A percentile compares a stretch with the other conserved stretches of the same genome.
Conservation (phyloP, 2,329 filamentous ascomycete genomes). For the Hortaea werneckii region DNA sequence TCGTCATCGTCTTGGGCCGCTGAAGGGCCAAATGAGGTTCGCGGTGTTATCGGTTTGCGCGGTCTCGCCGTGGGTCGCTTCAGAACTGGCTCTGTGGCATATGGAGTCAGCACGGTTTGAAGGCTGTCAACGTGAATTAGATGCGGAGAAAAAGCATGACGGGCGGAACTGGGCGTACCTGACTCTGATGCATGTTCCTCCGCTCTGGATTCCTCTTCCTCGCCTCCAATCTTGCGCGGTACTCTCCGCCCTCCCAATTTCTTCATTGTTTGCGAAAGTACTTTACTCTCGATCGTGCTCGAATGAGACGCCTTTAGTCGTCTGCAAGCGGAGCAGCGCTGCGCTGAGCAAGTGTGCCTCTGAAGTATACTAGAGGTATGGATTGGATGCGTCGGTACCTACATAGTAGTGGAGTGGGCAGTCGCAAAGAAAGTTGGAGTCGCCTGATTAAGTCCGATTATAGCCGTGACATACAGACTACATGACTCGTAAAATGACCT, state of each 20-base stretch:
- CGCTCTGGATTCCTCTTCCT: conserved; percentile 41
- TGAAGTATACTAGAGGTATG: too few relatives aligned
- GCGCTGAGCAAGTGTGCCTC: too few relatives aligned
- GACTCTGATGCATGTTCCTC: conserved; percentile 30
- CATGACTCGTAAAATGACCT: too few relatives aligned
- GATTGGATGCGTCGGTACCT: too few relatives aligned
- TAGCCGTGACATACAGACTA: too few relatives aligned
- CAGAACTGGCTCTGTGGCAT: conserved; percentile 37
- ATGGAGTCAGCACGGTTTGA: conserved; percentile 29
- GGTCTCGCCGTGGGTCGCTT: conserved; percentile 44
- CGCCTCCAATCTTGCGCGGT: conserved; percentile 65
- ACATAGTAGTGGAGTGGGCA: too few relatives aligned
- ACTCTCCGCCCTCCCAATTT: conserved; percentile 52
- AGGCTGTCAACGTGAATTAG: conserved; percentile 5
- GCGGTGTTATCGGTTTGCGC: conserved; percentile 63
- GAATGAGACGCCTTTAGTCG: too few relatives aligned
- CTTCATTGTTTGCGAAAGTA: conserved; percentile 37
- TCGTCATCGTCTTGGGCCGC: conserved; percentile 46
- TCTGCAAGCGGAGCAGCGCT: too few relatives aligned
- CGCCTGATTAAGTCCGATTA: too few relatives aligned
- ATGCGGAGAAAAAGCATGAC: conserved; percentile 15
- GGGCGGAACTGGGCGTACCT: conserved; percentile 6
- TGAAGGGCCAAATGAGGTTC: conserved; percentile 64
- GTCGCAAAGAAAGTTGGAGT: too few relatives aligned
- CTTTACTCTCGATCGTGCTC: too few relatives aligned